Base-by-base conservation (phyloP, 352 stramenopile genomes). In the Phytophthora hybrid region DNA sequence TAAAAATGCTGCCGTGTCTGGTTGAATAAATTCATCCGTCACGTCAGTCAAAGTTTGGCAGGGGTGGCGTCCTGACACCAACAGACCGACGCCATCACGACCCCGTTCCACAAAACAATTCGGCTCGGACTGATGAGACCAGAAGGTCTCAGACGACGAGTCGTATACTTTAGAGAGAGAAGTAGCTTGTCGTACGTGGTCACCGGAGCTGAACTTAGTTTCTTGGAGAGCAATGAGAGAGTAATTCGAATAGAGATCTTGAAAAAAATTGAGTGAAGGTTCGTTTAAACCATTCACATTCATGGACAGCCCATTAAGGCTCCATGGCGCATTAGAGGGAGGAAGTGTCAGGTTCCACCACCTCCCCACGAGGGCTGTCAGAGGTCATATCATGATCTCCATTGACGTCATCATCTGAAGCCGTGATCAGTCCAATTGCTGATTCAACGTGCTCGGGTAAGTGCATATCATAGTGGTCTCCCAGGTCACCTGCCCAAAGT, bases 291-390 rank as follows among this genome's bases (percentile, higher is more conserved):
- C 51, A 46, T 61, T 68, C 5, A 55, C 26, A 21, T 46, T 55
- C 49, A 61, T 60, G 7, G 10, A 47, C 21, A 61, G 39, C 13
- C 61, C 52, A n/a, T 26, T 10, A 3, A 68, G 52, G 52, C 14
- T 39, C 51, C 61, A 68, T 11, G 51, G 37, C 1, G 21, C 7
- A 32, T 61, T 61, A 68, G 61, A 68, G 51, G 21, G 4, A 34
- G 4, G 59, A 46, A 39, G 31, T 66, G 18, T 41, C 34, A 41
- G 34, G 34, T 41, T 11, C 32, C 18, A 46, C 54, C 41, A 44
- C 4, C 46, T 5, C 16, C 44, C 34, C 34, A 41, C 34, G 34
- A 41, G 34, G 34, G 34, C 34, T 41, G 34, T 41, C 34, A 41
- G 34, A 41, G 34, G 34, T 41, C 34, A 41, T 4, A 8, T 41